These are phyloP conservation scores for Penicillium simplicissimum DNA, from an alignment of 495 filamentous ascomycete genomes.

Conservation along the genomic window DNA sequence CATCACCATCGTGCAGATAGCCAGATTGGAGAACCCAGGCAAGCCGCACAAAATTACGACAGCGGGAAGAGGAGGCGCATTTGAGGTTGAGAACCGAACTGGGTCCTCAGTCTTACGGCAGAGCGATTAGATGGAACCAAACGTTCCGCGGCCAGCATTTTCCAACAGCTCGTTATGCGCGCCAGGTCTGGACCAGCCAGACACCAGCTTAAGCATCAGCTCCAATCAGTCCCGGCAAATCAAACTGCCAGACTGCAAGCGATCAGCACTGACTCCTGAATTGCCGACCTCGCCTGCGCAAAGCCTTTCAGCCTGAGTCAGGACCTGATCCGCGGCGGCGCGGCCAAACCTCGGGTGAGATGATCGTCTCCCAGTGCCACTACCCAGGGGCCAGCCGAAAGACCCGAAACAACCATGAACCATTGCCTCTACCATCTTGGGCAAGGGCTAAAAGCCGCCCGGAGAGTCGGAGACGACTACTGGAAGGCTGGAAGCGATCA, in stretches of 20 bases:
- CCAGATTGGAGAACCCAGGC: background rate
- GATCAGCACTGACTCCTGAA: conserved; percentile 15
- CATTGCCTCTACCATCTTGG: background rate
- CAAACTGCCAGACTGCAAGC: background rate
- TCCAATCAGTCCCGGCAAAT: background rate
- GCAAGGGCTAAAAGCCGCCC: background rate
- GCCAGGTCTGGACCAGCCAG: background rate
- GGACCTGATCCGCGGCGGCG: background rate
- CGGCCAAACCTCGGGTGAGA: background rate
- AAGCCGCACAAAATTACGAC: too few relatives aligned
- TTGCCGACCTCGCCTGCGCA: conserved; percentile 3
- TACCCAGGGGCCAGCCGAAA: too few relatives aligned
- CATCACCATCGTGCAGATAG: background rate
- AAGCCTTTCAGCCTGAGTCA: conserved; percentile 1
- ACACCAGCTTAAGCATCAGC: background rate
- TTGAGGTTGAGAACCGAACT: background rate
- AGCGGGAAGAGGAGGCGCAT: background rate
- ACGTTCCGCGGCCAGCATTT: background rate
- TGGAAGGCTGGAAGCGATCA: background rate
- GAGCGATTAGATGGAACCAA: background rate
- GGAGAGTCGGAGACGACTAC: background rate
- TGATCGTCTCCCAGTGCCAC: conserved; percentile 1
- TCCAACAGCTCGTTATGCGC: background rate
- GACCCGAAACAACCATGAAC: conserved; percentile 1
- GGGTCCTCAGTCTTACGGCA: background rate